Percentiles rank a stretch among this genome's conserved stretches.
These are phyloP conservation scores for Kalaharituber pfeilii DNA, from an alignment of 2,329 filamentous ascomycete genomes.

Conservation along the genomic window DNA sequence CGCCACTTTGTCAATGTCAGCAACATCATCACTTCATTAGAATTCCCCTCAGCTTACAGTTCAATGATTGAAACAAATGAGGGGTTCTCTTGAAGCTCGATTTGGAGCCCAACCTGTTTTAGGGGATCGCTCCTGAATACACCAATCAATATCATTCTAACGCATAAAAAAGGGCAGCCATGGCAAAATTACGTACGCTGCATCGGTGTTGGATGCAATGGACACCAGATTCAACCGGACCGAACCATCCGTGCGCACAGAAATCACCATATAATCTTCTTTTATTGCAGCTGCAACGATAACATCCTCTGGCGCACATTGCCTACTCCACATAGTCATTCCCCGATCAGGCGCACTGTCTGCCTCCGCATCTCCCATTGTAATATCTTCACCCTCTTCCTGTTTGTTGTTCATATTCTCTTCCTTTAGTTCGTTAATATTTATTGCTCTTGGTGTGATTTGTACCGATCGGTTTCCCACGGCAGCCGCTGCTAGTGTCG, in stretches of 20 bases:
- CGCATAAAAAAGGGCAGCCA: not conserved
- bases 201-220: constrained; percentile 9
- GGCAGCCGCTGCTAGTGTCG: constrained; percentile 31
- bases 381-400: constrained; percentile 8
- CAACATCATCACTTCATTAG: not conserved
- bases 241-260: constrained; percentile 9
- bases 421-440: constrained; percentile 10
- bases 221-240: constrained; percentile 12
- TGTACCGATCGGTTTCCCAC: constrained; percentile 15
- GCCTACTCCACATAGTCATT: constrained; percentile 9
- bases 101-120: constrained; percentile 10
- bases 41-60: constrained; percentile 11
- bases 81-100: constrained; percentile 13
- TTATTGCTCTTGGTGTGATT: constrained; percentile 15
- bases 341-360: not conserved
- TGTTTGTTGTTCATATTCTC: constrained; percentile 5
- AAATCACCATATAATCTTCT: constrained; percentile 11
- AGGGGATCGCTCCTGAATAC: constrained; percentile 14
- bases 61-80: constrained; percentile 17
- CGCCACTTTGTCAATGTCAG: constrained; percentile 3
- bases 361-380: constrained; percentile 7
- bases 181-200: not conserved
- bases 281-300: constrained; percentile 16
- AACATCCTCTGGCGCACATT: constrained; percentile 12
- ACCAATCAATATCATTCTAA: not conserved